These are phyloP conservation scores for Jamesozyma rosinii DNA, from an alignment of 805 yeast genomes.

Conservation along the genomic window DNA sequence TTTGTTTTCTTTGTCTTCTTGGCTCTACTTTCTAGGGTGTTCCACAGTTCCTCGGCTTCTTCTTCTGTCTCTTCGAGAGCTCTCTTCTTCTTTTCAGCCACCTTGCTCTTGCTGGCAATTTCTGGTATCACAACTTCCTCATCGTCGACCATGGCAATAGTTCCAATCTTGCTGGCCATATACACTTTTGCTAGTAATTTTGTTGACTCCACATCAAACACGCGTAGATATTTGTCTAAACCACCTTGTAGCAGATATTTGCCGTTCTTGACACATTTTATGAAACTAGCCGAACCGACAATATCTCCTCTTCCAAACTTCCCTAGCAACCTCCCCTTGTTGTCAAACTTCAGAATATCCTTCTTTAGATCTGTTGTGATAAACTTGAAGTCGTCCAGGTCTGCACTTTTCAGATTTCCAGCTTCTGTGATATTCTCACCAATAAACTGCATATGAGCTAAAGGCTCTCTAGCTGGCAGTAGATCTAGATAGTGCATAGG, in stretches of 20 bases:
- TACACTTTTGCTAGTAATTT: constrained; percentile 59
- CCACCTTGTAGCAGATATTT: constrained; percentile 67
- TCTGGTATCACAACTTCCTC: constrained; percentile 31
- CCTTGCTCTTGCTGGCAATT: constrained; percentile 14
- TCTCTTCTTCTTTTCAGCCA: constrained; percentile 33
- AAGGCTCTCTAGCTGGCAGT: constrained; percentile 24
- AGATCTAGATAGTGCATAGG: constrained; percentile 41
- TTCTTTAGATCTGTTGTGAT: constrained; percentile 67
- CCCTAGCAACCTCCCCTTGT: constrained; percentile 49
- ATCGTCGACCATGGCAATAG: constrained; percentile 24
- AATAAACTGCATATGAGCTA: constrained; percentile 15
- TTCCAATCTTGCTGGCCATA: constrained; percentile 56
- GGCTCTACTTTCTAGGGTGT: constrained; percentile 14
- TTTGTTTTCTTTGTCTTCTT: constrained; percentile 7
- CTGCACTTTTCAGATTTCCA: constrained; percentile 16
- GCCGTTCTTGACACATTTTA: constrained; percentile 18
- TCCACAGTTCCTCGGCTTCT: constrained; percentile 32
- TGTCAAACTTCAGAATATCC: constrained; percentile 49
- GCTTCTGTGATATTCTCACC: constrained; percentile 9
- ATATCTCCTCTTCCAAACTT: constrained; percentile 74
- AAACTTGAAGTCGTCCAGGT: constrained; percentile 34
- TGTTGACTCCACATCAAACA: constrained; percentile 54
- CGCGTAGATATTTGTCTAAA: constrained; percentile 76
- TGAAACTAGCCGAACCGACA: constrained; percentile 38
- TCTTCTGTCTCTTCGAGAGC: constrained; percentile 24